Evolutionary conservation across 345 rosid genomes (phyloP).

Genomic region (Gossypium raimondii): DNA sequence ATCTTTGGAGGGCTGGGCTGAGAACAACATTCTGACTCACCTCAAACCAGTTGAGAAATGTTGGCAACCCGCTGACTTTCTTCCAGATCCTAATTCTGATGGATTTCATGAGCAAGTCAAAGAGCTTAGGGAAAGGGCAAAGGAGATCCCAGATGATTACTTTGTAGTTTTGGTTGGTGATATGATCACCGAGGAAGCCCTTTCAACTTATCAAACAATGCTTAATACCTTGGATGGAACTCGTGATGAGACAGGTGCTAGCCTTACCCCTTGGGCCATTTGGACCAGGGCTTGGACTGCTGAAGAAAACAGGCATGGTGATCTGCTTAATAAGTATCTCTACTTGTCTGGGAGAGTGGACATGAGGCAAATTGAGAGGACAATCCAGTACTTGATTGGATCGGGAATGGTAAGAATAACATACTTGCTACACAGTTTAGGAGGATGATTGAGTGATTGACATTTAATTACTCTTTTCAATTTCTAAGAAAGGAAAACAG

Average conservation of each 20-base stretch:
- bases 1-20: conserved; percentile 86
- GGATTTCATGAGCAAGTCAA: conserved; percentile 81
- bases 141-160: conserved; percentile 82
- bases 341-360: conserved; percentile 67
- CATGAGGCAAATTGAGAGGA: conserved; percentile 67
- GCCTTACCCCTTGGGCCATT: conserved; percentile 66
- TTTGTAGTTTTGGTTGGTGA: conserved; percentile 53
- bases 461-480: not conserved
- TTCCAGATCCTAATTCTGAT: conserved; percentile 81
- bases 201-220: conserved; percentile 53
- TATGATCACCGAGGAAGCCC: conserved; percentile 60
- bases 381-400: conserved; percentile 62
- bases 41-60: conserved; percentile 88
- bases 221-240: conserved; percentile 46
- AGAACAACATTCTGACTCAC: conserved; percentile 51
- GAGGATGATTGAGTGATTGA: not conserved
- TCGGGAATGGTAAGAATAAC: conserved; percentile 59
- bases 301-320: conserved; percentile 75
- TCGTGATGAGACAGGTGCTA: conserved; percentile 53
- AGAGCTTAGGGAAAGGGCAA: conserved; percentile 74
- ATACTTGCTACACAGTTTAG: conserved; percentile 13
- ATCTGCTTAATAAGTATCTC: conserved; percentile 65
- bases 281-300: conserved; percentile 79
- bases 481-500: not conserved
- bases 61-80: conserved; percentile 90